Base-by-base conservation (phyloP, 1,284 basidiomycete species). In the Melampsora americana region DNA sequence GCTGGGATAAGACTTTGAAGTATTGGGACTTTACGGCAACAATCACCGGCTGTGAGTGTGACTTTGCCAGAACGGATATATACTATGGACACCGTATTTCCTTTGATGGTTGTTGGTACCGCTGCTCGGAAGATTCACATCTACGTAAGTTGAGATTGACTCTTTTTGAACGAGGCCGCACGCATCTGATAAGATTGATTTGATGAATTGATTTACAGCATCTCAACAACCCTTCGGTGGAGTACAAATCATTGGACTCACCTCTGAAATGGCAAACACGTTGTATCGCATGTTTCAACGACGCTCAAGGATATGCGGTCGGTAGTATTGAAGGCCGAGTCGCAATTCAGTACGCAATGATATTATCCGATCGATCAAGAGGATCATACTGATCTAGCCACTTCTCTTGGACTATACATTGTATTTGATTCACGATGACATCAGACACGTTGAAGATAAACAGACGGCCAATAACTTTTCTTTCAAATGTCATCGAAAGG, bases 281-380 rank as follows among this genome's bases (percentile, higher is more conserved):
- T 60, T 89, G 90, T 3, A 88, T 96, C 5, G 87, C 90, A 3
- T 95, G 92, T 83, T 95, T 96, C 84, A 90, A 91, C 14, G 86
- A 87, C 0, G 89, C 85, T 28, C 89, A 89, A 78, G 92, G 93
- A 0, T 97, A 92, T 80, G 93, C 94, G 0, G 87, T 98, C 0
- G 95, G 95, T 20, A 95, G 93, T 81, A 89, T 97, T 14, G 95
- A 99, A 84, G 95, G 95, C 11, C 87, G 95, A 67, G 93, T 98
- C 0, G 95, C 92, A 1, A 94, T 99, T 78, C 95, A 98, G 91
- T 96, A 83, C 82, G 92, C 84, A 60, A n/a, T 23, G 6, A 7
- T 56, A 23, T n/a, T 42, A 42, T 42, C 11, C 39, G 12, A 42
- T 42, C 12, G 39, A 5, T 42, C 39, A 11, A 1, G 11, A 42